These are phyloP conservation scores for Paecilomyces fulvus DNA, from an alignment of 2,329 filamentous ascomycete species.

Conservation along the genomic window DNA sequence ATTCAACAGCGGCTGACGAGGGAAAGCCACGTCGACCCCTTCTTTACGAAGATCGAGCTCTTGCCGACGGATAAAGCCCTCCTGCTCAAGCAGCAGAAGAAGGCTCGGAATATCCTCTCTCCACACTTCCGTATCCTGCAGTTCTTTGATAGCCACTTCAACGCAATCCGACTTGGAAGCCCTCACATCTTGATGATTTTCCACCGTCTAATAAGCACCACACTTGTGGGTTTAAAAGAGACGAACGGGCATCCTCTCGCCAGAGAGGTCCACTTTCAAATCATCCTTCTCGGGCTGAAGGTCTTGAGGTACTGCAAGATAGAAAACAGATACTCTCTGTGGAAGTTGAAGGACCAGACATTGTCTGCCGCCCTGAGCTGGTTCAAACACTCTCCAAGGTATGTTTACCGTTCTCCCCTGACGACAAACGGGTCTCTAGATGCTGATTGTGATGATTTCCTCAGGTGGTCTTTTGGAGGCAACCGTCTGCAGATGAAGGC, in stretches of 20 bases:
- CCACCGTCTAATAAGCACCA: conserved; percentile 68
- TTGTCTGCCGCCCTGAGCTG: conserved; percentile 78
- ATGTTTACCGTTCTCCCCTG: conserved; percentile 11
- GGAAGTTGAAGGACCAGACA: conserved; percentile 81
- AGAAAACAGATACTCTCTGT: conserved; percentile 57
- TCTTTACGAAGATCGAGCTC: conserved; percentile 86
- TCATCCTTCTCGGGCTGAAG: conserved; percentile 72
- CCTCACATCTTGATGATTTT: conserved; percentile 75
- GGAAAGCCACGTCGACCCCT: conserved; percentile 66
- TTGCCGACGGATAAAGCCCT: conserved; percentile 76
- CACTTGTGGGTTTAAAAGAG: conserved; percentile 63
- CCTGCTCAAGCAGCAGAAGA: conserved; percentile 66
- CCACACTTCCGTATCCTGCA: conserved; percentile 81
- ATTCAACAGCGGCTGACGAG: conserved; percentile 7
- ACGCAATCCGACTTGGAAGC: conserved; percentile 78
- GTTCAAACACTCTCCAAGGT: conserved; percentile 72
- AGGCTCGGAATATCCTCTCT: conserved; percentile 71
- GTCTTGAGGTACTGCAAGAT: conserved; percentile 64
- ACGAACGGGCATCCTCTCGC: conserved; percentile 75
- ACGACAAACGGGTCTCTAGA: neutral
- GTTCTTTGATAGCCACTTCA: conserved; percentile 91
- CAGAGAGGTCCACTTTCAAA: conserved; percentile 83
- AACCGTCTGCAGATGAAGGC: conserved; percentile 91
- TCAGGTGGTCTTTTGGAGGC: conserved; percentile 87
- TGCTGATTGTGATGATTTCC: neutral